Conservation (phyloP, 106 monocot genomes). For the Alisma plantagoaquatica region DNA sequence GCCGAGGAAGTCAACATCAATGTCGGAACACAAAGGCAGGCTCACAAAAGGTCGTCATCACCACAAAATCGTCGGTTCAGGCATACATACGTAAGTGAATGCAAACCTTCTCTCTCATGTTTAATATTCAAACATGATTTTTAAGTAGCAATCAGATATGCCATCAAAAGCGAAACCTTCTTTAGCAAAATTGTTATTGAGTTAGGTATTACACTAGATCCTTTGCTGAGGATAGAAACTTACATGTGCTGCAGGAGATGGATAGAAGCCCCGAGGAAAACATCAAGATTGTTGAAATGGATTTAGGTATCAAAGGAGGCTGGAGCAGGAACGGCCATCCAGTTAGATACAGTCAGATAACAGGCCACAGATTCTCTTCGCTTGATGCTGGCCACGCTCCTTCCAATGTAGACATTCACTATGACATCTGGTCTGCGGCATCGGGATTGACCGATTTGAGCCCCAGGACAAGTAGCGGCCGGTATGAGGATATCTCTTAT, state of each 20-base stretch:
- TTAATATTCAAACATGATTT: no score
- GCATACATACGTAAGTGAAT: no score
- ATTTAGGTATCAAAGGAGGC: conserved; percentile 16
- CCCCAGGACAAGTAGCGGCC: conserved; percentile 15
- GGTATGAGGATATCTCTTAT: conserved; percentile 27
- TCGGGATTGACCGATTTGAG: conserved; percentile 20
- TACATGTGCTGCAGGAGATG: conserved; percentile 9
- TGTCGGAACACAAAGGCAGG: no score
- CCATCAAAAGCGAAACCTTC: neutral
- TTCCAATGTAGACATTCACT: neutral
- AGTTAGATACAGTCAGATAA: conserved; percentile 8
- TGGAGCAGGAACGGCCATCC: conserved; percentile 26
- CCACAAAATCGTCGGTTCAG: no score
- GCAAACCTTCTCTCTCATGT: no score
- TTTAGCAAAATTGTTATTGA: neutral
- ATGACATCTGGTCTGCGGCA: conserved; percentile 7
- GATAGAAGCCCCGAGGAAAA: conserved; percentile 21
- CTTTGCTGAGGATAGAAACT: neutral
- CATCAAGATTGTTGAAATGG: conserved; percentile 37
- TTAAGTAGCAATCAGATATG: no score
- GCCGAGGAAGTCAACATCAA: no score
- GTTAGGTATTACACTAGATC: neutral
- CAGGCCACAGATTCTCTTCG: conserved; percentile 15
- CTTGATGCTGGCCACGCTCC: neutral
- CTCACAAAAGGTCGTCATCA: no score